phyloP scores from a whole-genome alignment of 768 basidiomycete species.

The Lactarius sanguifluus region DNA sequence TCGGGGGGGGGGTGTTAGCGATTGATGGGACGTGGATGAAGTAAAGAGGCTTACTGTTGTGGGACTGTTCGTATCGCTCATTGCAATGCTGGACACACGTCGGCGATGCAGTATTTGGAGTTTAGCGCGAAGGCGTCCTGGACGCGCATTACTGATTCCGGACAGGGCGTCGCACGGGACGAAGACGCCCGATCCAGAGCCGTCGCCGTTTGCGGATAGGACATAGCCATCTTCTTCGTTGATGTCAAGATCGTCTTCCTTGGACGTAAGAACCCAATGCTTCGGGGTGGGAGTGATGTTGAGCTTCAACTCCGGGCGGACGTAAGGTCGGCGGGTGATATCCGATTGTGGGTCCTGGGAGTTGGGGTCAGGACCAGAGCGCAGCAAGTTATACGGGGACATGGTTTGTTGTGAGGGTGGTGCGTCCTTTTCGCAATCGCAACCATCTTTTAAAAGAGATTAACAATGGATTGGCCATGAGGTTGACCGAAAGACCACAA shows the following conservation, averaged over 20 bases:
- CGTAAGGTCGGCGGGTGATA: conserved; percentile 14
- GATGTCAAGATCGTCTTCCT: conserved; percentile 16
- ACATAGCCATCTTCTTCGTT: conserved; percentile 29
- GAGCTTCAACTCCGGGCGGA: conserved; percentile 16
- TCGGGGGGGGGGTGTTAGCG: not conserved
- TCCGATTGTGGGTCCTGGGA: not conserved
- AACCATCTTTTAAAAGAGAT: conserved; percentile 19
- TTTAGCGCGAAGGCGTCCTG: conserved; percentile 23
- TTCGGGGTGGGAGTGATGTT: conserved; percentile 10
- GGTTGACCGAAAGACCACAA: not conserved
- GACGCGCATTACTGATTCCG: conserved; percentile 11
- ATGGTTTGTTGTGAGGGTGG: conserved; percentile 5
- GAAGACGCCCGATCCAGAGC: conserved; percentile 9
- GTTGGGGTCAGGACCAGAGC: not conserved
- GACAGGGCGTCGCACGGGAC: conserved; percentile 20
- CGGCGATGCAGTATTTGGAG: conserved; percentile 16
- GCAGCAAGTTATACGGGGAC: not conserved
- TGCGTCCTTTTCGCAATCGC: not conserved
- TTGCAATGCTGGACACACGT: conserved; percentile 10
- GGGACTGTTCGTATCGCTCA: conserved; percentile 13
- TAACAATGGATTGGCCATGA: not conserved
- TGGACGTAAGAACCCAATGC: conserved; percentile 8
- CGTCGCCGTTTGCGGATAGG: conserved; percentile 25
- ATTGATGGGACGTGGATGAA: not conserved
- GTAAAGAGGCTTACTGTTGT: conserved; percentile 16